Evolutionary conservation across 2,329 filamentous ascomycete species (phyloP), one percentile per base, ranked within the genome.

Genomic region (Raffaelea ambrosiae): DNA sequence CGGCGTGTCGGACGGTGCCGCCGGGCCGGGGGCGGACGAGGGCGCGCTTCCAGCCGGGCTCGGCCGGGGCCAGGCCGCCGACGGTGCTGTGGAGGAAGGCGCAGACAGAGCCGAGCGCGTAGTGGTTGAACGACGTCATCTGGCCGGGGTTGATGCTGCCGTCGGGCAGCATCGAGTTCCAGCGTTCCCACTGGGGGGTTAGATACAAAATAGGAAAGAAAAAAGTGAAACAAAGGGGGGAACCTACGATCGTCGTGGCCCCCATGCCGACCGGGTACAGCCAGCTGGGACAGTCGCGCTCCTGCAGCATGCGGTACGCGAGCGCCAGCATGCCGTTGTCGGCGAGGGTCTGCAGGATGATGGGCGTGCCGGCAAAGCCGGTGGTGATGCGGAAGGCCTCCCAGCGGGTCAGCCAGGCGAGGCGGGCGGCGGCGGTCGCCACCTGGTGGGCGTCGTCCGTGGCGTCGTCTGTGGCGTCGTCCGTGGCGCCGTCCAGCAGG

Each of bases 111-210:
- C 66, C 66, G 10, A 67, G 60, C 1, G 66, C 63, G 44, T 68
- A 68, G 51, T 69, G 66, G 50, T 69, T 66, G 51, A 66, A 64
- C 46, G 61, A 65, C 1, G 66, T 70, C 67, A 69, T 68, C 19
- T 58, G 50, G 7, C 66, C 62, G 2, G 64, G 59, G 48, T 69
- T 68, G 44, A 68, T 58, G 3, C 44, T 55, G 1, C 63, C 65
- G 47, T 68, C 58, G 0, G 63, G 59, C 21, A 67, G 52, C 55
- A 69, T 59, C 36, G 58, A 61, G 48, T 70, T 63, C 66, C 66
- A 69, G n/a, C 67, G 61, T 55, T 69, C 67, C 66, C 66, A 70
- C 14, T 38, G 16, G 18, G 31, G 31, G 16, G 31, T 33, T 33
- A 33, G 31, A 33, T 62, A 59, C 9, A 10, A 21, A 23, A 22